Base-by-base conservation (phyloP, 345 rosid genomes). In the Arabis alpina region DNA sequence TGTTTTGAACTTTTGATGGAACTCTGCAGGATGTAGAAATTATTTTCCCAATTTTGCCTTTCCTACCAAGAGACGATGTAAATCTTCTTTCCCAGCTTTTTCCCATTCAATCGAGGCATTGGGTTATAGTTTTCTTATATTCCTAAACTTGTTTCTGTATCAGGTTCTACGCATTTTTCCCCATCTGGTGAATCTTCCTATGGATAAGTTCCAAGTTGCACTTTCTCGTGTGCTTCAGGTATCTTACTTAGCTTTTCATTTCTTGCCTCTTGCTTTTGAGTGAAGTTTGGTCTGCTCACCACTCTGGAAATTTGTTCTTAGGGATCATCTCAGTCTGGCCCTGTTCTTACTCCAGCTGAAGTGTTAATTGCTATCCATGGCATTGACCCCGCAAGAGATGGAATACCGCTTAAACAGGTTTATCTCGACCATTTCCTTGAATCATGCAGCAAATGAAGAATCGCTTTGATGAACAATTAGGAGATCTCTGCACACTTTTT, bases 351-450 rank as follows among this genome's bases (percentile, higher is more conserved):
- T 78, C 95, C 99, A 55, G 81, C 96, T 37, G 99, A 89, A 80
- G 85, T 83, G 53, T 74, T 94, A 70, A 91, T 91, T 32, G 97
- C 95, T 72, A 86, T 94, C 67, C 97, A 94, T 68, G 86, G 96
- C 57, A 89, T 94, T 78, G 95, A 89, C 75, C 99, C 95, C 36
- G 93, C 83, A 28, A 91, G 85, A 72, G 93, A 91, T 72, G 85
- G 90, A 75, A 85, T 94, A 74, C 97, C 97, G 13, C 84, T 91
- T 80, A 94, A 94, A 84, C 91, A 94, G 88, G 99, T 81, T 74
- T 30, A 61, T 67, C 55, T 53, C 39, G 8, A 48, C 54, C 43
- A 40, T 48, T 66, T 12, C 12, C 49, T 60, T 39, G 32, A 4
- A 39, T 56, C 63, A 63, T 30, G 55, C 49, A 50, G 34, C 50